Conservation (phyloP, 441 rosid species). For the Populus tomentosa region DNA sequence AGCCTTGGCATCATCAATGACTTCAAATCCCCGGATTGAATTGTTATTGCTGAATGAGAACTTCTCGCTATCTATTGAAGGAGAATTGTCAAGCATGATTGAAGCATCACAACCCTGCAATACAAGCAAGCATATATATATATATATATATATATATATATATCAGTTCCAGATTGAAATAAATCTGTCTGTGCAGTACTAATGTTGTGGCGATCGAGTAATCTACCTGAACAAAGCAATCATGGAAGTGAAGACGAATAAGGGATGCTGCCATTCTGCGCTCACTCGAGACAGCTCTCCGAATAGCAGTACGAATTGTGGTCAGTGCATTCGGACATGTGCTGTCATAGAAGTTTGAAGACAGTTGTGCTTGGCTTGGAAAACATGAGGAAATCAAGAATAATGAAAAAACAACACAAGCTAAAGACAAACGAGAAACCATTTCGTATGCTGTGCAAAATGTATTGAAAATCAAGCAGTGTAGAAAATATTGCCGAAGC, state of each 20-base stretch:
- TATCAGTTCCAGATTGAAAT: neutral
- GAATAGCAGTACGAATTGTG: constrained; percentile 43
- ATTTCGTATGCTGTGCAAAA: too few relatives aligned
- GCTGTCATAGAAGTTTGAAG: constrained; percentile 38
- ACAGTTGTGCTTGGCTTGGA: constrained; percentile 37
- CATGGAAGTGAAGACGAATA: constrained; percentile 59
- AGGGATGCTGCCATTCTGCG: constrained; percentile 31
- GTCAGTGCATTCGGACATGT: constrained; percentile 45
- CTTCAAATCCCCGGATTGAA: constrained; percentile 46
- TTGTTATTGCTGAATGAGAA: constrained; percentile 24
- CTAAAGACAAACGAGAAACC: too few relatives aligned
- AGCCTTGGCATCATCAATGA: constrained; percentile 45
- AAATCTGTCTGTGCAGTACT: too few relatives aligned
- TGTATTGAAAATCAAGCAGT: too few relatives aligned
- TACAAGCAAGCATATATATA: neutral
- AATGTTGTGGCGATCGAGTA: neutral
- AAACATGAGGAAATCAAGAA: too few relatives aligned
- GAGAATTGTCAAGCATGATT: constrained; percentile 38
- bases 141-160: too few relatives aligned
- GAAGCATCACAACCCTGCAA: constrained; percentile 64
- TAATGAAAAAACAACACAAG: too few relatives aligned
- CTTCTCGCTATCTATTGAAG: constrained; percentile 41
- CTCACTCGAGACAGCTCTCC: constrained; percentile 42
- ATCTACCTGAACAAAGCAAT: constrained; percentile 58
- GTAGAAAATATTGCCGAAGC: too few relatives aligned